Evolutionary conservation across 2,329 filamentous ascomycete genomes (phyloP).

Genomic region (Aspergillus arachidicola): DNA sequence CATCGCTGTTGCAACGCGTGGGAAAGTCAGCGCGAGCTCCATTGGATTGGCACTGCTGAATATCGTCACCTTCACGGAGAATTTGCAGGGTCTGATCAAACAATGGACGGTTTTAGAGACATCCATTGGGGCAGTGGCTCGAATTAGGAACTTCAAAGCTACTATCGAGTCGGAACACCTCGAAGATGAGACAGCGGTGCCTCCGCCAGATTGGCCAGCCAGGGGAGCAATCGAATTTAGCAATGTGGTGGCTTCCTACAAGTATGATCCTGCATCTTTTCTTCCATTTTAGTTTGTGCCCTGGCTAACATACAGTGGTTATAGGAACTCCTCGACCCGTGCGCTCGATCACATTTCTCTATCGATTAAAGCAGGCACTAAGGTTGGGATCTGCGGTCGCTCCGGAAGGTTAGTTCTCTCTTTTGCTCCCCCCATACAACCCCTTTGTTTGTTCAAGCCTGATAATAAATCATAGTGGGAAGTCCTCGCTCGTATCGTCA

Average conservation of each 20-base stretch:
- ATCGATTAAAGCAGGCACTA: background rate
- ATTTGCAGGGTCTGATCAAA: conserved; percentile 45
- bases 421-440: background rate
- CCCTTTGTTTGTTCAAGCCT: background rate
- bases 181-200: conserved; percentile 50
- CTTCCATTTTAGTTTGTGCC: conserved; percentile 17
- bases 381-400: background rate
- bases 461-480: background rate
- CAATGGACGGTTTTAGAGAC: conserved; percentile 58
- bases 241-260: conserved; percentile 8
- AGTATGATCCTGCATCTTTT: conserved; percentile 14
- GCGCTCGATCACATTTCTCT: background rate
- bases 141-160: conserved; percentile 40
- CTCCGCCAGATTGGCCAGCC: conserved; percentile 42
- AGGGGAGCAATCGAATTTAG: conserved; percentile 10
- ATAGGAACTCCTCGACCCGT: background rate
- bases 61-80: conserved; percentile 50
- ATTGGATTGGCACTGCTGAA: conserved; percentile 52
- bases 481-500: background rate
- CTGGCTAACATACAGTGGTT: background rate
- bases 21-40: conserved; percentile 43
- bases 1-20: conserved; percentile 41
- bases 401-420: background rate
- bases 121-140: conserved; percentile 49
- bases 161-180: conserved; percentile 42